phyloP scores from a whole-genome alignment of 2,329 filamentous ascomycete species.

The Neospermospora avenae region DNA sequence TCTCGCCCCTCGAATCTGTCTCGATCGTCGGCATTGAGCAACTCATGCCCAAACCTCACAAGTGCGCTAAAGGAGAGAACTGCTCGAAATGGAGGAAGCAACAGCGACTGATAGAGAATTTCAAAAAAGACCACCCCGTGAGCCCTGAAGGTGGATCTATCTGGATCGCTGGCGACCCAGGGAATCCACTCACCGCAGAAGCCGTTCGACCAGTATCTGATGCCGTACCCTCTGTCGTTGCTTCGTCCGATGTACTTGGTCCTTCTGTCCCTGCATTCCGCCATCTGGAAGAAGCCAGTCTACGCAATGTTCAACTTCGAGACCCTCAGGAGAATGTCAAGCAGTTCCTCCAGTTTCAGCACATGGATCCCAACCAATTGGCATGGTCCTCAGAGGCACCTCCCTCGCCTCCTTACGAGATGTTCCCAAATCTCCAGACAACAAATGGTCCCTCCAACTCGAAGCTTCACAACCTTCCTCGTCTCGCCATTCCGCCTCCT shows the following conservation, averaged over 20 bases:
- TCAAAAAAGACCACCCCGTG: constrained; percentile 73
- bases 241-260: constrained; percentile 86
- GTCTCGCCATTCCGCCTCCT: constrained; percentile 54
- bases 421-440: constrained; percentile 45
- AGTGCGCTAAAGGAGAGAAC: constrained; percentile 81
- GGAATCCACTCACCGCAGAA: constrained; percentile 61
- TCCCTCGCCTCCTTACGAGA: constrained; percentile 67
- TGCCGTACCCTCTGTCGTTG: constrained; percentile 76
- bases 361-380: constrained; percentile 46
- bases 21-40: constrained; percentile 93
- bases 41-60: constrained; percentile 77
- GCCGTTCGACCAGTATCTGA: constrained; percentile 67
- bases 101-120: constrained; percentile 70
- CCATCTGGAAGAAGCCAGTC: constrained; percentile 69
- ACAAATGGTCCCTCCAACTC: constrained; percentile 42
- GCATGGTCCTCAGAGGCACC: constrained; percentile 52
- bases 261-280: constrained; percentile 62
- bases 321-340: constrained; percentile 92
- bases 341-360: constrained; percentile 86
- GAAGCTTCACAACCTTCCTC: constrained; percentile 57
- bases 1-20: constrained; percentile 77
- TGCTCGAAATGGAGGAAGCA: constrained; percentile 81
- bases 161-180: constrained; percentile 74
- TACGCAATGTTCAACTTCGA: constrained; percentile 65
- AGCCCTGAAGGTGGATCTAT: constrained; percentile 60